Evolutionary conservation across 2,329 filamentous ascomycete genomes (phyloP).

Genomic region (Colletotrichum costaricense): DNA sequence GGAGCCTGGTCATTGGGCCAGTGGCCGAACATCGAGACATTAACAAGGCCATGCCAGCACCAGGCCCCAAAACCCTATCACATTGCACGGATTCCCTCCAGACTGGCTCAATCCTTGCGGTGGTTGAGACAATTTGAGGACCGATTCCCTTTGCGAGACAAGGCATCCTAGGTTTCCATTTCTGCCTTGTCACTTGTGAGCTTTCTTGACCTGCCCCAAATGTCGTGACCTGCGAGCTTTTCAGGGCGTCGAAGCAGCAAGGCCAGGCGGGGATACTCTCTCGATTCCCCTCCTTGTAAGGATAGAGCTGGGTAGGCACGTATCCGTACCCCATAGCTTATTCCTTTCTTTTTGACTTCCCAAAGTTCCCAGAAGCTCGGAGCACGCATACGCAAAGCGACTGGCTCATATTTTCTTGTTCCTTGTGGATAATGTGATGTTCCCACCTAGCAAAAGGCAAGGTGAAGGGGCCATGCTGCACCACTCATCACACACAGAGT

Average conservation of each 20-base stretch:
- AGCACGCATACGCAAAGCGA: not conserved
- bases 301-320: not conserved
- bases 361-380: not conserved
- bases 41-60: constrained; percentile 7
- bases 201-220: not conserved
- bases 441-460: not conserved
- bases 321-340: not conserved
- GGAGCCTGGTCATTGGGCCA: not conserved
- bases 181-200: not conserved
- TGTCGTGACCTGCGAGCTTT: not conserved
- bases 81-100: constrained; percentile 2
- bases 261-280: not conserved
- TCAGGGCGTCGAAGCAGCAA: not conserved
- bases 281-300: not conserved
- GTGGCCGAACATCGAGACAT: not conserved
- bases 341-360: not conserved
- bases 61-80: constrained; percentile 14
- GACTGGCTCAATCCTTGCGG: constrained; percentile 5
- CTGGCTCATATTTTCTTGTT: not conserved
- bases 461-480: not conserved
- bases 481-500: not conserved
- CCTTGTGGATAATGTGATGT: constrained; percentile 3
- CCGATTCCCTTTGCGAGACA: not conserved
- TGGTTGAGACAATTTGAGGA: constrained; percentile 8
- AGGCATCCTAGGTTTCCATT: not conserved